Base-by-base conservation (phyloP, 371 early-diverging fungal genomes). In the Apophysomyces ossiformis region DNA sequence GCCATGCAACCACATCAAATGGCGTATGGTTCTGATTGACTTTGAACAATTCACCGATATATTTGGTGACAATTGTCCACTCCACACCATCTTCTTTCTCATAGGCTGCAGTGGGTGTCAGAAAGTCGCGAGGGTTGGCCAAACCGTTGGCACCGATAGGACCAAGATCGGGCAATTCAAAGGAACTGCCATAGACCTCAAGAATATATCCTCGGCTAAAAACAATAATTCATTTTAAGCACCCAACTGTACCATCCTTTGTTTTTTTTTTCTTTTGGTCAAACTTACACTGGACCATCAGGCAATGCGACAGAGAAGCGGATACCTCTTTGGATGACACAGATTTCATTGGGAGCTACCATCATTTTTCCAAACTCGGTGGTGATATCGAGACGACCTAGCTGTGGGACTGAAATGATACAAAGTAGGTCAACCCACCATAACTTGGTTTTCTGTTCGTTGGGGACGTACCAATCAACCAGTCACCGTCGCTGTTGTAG, bases 1-100 rank as follows among this genome's bases (percentile, higher is more conserved):
- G 96, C 97, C 99, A 98, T 5, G 96, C 97, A 37, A 97, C 98
- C 0, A 97, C 97, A 76, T 97, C 95, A 70, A 93, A 98, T 1
- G 97, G 96, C 15, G 93, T 90, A 74, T 96, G 96, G 39, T 83
- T 68, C 82, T 94, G 95, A 57, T 79, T 66, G 11, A 92, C 89
- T 13, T 67, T 63, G 76, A 94, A 96, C 37, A 95, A 71, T 61
- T 86, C 77, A 35, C 95, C 94, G 21, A 90, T 91, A 77, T 88
- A 97, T 80, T 97, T 98, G 69, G 87, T 88, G 43, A 93, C 65
- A 26, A 97, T 89, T 1, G 78, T 69, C 86, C 86, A 95, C 37
- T 73, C 75, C 4, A 60, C 75, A 21, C 76, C 77, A 43, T 85
- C 85, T 3, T 77, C 75, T 58, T 94, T 86, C 41, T 89, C 89